These are phyloP conservation scores for Cucurbita ficifolia DNA, from an alignment of 306 rosid genomes.

Conservation along the genomic window DNA sequence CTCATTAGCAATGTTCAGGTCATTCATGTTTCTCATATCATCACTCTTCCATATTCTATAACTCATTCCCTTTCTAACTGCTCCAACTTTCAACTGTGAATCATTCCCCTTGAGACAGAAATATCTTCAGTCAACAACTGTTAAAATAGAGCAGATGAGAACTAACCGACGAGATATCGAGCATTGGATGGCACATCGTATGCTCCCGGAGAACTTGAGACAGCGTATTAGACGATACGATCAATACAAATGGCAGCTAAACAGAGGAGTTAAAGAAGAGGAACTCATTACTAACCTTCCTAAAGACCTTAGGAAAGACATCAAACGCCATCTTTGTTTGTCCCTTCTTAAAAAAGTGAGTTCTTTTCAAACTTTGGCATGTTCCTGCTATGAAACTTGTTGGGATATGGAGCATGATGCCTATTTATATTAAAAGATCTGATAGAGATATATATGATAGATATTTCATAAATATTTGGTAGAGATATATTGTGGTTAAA, in stretches of 20 bases:
- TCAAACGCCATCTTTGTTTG: conserved; percentile 75
- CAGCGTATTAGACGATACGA: conserved; percentile 61
- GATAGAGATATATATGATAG: too few relatives aligned
- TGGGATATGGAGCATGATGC: too few relatives aligned
- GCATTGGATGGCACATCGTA: conserved; percentile 87
- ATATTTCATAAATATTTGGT: too few relatives aligned
- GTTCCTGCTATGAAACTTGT: background rate
- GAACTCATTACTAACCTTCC: conserved; percentile 55
- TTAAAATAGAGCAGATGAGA: conserved; percentile 84
- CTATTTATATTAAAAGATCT: too few relatives aligned
- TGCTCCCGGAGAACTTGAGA: conserved; percentile 57
- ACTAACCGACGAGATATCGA: conserved; percentile 61
- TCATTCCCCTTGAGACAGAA: conserved; percentile 26
- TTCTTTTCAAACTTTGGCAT: conserved; percentile 1
- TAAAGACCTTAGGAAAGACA: conserved; percentile 76
- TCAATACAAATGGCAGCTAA: conserved; percentile 90
- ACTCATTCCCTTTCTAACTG: background rate
- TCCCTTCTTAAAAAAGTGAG: conserved; percentile 47
- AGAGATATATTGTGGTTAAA: too few relatives aligned
- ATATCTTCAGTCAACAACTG: conserved; percentile 69
- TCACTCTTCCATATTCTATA: background rate
- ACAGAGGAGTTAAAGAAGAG: conserved; percentile 78
- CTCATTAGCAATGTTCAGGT: conserved; percentile 98
- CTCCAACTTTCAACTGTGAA: background rate
- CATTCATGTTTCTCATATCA: background rate